These are phyloP conservation scores for Diaporthe sp. DNA, from an alignment of 2,329 filamentous ascomycete genomes.

Conservation along the genomic window DNA sequence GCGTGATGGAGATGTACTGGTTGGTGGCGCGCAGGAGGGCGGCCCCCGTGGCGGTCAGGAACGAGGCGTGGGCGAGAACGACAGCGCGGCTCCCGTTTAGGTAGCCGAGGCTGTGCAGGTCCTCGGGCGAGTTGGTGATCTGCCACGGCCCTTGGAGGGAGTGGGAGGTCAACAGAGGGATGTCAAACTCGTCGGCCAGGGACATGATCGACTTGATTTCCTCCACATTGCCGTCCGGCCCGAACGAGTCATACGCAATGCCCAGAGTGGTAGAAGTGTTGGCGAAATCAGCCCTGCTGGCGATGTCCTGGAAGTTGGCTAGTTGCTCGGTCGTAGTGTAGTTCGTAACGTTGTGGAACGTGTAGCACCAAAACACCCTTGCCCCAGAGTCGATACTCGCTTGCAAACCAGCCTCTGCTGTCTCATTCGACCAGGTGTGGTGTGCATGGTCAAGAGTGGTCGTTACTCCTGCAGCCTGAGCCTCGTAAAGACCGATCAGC, in stretches of 20 bases:
- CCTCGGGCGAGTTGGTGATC: slow-evolving; percentile 50
- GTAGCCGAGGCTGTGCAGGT: slow-evolving; percentile 48
- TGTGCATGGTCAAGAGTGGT: slow-evolving; percentile 64
- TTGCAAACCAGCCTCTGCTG: slow-evolving; percentile 55
- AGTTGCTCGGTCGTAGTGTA: slow-evolving; percentile 51
- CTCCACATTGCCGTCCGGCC: slow-evolving; percentile 40
- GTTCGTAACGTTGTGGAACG: slow-evolving; percentile 50
- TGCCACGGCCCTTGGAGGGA: slow-evolving; percentile 52
- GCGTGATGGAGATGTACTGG: slow-evolving; percentile 66
- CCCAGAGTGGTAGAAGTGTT: slow-evolving; percentile 49
- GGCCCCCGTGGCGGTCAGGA: slow-evolving; percentile 51
- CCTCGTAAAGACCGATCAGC: slow-evolving; percentile 59
- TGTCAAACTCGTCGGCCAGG: slow-evolving; percentile 44
- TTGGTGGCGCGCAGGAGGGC: slow-evolving; percentile 58
- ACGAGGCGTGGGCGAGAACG: slow-evolving; percentile 63
- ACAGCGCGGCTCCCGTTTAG: slow-evolving; percentile 58
- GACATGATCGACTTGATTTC: slow-evolving; percentile 46
- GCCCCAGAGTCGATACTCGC: slow-evolving; percentile 60
- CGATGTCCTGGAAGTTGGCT: slow-evolving; percentile 51
- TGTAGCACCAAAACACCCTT: slow-evolving; percentile 57
- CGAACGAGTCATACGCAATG: slow-evolving; percentile 52
- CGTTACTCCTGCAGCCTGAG: slow-evolving; percentile 63
- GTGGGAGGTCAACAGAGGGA: slow-evolving; percentile 59
- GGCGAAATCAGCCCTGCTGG: slow-evolving; percentile 40
- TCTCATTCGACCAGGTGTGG: slow-evolving; percentile 55